Conservation (phyloP, 331 rosid species). For the Prunus yedoensis region DNA sequence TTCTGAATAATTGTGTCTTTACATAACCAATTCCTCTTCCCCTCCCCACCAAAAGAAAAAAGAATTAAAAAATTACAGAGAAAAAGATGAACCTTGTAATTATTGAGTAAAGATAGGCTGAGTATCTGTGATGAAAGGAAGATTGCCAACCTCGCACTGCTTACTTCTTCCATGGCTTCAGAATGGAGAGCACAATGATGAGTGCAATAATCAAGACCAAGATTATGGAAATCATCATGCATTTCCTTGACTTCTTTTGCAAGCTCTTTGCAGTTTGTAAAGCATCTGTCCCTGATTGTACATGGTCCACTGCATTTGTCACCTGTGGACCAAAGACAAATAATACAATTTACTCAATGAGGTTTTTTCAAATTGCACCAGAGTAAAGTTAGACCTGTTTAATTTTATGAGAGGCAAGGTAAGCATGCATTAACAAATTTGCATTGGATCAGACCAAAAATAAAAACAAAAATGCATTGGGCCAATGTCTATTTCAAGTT, state of each 20-base stretch:
- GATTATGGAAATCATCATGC: conserved; percentile 72
- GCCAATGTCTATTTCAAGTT: no score
- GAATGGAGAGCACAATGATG: conserved; percentile 56
- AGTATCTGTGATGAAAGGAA: conserved; percentile 1
- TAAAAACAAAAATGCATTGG: no score
- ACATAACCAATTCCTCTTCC: background rate
- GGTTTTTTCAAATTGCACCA: background rate
- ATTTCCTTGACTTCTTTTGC: conserved; percentile 78
- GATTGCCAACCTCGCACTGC: background rate
- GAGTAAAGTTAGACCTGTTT: no score
- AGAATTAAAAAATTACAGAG: background rate
- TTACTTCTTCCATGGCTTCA: conserved; percentile 74
- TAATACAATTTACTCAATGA: background rate
- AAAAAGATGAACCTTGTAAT: conserved; percentile 4
- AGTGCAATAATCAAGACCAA: conserved; percentile 59
- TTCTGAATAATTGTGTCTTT: background rate
- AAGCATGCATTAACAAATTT: no score
- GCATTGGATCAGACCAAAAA: no score
- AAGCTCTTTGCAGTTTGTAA: conserved; percentile 63
- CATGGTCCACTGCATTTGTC: conserved; percentile 82
- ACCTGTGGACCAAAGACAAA: conserved; percentile 45
- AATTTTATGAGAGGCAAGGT: no score
- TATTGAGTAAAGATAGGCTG: background rate
- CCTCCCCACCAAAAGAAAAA: background rate
- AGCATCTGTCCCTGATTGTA: conserved; percentile 65